phyloP scores from a whole-genome alignment of 768 basidiomycete species.

The Russula ochroleuca region DNA sequence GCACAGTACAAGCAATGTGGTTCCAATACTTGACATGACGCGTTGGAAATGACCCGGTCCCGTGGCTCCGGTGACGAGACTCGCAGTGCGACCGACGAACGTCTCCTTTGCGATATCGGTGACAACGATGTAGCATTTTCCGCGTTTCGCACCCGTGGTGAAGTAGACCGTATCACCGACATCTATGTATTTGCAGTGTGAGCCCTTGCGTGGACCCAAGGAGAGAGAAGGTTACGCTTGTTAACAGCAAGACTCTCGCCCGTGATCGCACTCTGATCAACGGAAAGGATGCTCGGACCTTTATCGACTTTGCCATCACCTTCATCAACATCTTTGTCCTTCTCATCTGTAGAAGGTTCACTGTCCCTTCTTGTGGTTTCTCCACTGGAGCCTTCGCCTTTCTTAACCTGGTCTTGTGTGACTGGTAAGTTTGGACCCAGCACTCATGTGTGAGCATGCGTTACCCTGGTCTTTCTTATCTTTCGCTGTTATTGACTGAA shows the following conservation, averaged over 20 bases:
- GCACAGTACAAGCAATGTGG: constrained; percentile 39
- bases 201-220: not conserved
- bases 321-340: constrained; percentile 23
- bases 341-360: constrained; percentile 11
- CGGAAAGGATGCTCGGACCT: constrained; percentile 40
- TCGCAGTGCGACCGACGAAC: constrained; percentile 46
- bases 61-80: constrained; percentile 39
- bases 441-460: not conserved
- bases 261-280: constrained; percentile 46
- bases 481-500: constrained; percentile 33
- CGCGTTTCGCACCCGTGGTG: constrained; percentile 38
- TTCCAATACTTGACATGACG: constrained; percentile 43
- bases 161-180: constrained; percentile 43
- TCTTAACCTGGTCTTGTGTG: not conserved
- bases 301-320: constrained; percentile 31
- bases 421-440: not conserved
- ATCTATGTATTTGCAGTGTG: constrained; percentile 11
- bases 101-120: constrained; percentile 38
- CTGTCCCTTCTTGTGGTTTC: not conserved
- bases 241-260: constrained; percentile 47
- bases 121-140: constrained; percentile 39
- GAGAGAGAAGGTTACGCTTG: constrained; percentile 34
- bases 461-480: constrained; percentile 8
- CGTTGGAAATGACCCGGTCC: constrained; percentile 46
- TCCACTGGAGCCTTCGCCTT: not conserved